Percentiles rank a stretch among this genome's conserved stretches.
phyloP scores from a whole-genome alignment of 1,284 basidiomycete genomes.

The Polyporus tsugae region DNA sequence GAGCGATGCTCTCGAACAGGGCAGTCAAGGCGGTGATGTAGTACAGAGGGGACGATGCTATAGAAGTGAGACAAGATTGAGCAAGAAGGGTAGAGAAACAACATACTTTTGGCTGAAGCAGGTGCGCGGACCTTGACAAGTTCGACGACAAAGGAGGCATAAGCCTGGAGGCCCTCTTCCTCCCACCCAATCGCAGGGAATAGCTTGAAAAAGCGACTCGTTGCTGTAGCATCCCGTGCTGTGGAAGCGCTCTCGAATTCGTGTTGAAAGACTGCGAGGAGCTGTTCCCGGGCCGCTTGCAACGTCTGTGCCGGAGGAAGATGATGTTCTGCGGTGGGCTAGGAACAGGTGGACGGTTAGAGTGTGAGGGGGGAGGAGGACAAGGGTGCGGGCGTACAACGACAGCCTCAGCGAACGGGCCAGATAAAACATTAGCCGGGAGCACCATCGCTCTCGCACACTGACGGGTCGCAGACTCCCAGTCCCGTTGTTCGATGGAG shows the following conservation, averaged over 20 bases:
- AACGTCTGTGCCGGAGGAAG: conserved; percentile 88
- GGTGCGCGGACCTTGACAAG: conserved; percentile 85
- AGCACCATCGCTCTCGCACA: conserved; percentile 91
- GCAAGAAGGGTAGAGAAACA: conserved; percentile 12
- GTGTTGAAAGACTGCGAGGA: conserved; percentile 81
- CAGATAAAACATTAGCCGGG: conserved; percentile 79
- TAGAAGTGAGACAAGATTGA: not conserved
- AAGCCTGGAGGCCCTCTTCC: conserved; percentile 92
- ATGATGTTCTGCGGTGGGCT: conserved; percentile 92
- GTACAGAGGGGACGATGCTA: conserved; percentile 90
- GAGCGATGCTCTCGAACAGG: conserved; percentile 94
- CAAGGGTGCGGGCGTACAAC: conserved; percentile 68
- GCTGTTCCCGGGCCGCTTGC: conserved; percentile 73
- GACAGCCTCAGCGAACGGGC: conserved; percentile 86
- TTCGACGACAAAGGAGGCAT: conserved; percentile 92
- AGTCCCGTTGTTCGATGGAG: conserved; percentile 88
- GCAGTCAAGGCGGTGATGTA: conserved; percentile 89
- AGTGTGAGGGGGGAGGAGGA: too few species aligned
- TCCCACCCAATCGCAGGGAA: conserved; percentile 95
- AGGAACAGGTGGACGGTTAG: conserved; percentile 22
- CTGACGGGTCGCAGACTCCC: conserved; percentile 93
- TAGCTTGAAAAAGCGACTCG: conserved; percentile 95
- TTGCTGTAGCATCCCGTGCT: conserved; percentile 84
- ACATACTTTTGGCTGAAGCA: conserved; percentile 81
- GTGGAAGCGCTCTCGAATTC: conserved; percentile 85